These are phyloP conservation scores for Yamadazyma epiphylla DNA, from an alignment of 1,139 yeast species.

Conservation along the genomic window DNA sequence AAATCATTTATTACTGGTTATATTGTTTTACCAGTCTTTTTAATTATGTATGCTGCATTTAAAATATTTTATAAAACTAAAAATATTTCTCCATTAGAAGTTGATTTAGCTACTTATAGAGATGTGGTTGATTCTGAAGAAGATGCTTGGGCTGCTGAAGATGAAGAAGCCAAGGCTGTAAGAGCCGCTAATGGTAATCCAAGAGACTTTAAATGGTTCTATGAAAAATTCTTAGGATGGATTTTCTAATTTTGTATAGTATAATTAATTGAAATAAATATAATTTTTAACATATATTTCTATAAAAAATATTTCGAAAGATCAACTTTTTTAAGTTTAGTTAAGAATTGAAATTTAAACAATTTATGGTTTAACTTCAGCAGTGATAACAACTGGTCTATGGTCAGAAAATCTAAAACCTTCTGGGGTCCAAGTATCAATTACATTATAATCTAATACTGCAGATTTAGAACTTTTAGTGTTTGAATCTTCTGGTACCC, in stretches of 20 bases:
- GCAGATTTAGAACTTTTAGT: conserved; percentile 8
- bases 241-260: conserved; percentile 9
- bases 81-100: conserved; percentile 50
- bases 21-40: conserved; percentile 56
- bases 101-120: conserved; percentile 60
- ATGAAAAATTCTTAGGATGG: conserved; percentile 50
- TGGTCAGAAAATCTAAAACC: conserved; percentile 39
- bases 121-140: conserved; percentile 70
- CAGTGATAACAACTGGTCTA: conserved; percentile 33
- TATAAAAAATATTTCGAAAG: not conserved
- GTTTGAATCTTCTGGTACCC: conserved; percentile 19
- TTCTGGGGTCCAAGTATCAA: conserved; percentile 21
- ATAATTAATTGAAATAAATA: not conserved
- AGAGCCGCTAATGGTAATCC: conserved; percentile 47
- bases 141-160: conserved; percentile 46
- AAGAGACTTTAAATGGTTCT: conserved; percentile 46
- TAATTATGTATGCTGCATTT: conserved; percentile 54
- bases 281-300: not conserved
- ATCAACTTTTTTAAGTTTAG: not conserved
- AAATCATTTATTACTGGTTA: conserved; percentile 32
- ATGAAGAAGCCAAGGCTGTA: conserved; percentile 41
- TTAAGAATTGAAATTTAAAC: not conserved
- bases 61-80: conserved; percentile 53
- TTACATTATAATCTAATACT: conserved; percentile 31
- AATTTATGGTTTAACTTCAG: conserved; percentile 11